Percentiles rank a stretch among this genome's conserved stretches.
phyloP scores from a whole-genome alignment of 177 flowering plant species.

The Telopea speciosissima region DNA sequence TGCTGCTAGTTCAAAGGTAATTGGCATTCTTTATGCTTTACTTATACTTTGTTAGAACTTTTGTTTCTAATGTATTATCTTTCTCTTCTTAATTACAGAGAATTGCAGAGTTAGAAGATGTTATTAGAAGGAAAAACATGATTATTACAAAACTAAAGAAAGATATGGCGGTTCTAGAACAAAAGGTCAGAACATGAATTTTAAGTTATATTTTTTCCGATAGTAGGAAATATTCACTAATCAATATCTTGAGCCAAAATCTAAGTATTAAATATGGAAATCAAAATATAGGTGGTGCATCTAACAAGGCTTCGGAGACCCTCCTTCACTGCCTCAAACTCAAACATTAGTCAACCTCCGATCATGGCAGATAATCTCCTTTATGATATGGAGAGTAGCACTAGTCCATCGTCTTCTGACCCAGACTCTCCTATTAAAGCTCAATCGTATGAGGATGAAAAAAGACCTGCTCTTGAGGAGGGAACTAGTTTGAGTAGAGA shows the following conservation, averaged over 20 bases:
- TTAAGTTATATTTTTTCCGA: not conserved
- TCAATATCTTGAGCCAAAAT: not conserved
- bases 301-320: conserved; percentile 60
- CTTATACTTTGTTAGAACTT: not conserved
- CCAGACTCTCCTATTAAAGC: conserved; percentile 44
- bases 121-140: conserved; percentile 62
- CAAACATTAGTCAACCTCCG: conserved; percentile 30
- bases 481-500: conserved; percentile 16
- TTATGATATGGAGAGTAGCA: conserved; percentile 77
- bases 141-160: conserved; percentile 58
- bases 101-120: conserved; percentile 71
- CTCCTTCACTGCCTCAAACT: conserved; percentile 35
- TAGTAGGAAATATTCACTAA: not conserved
- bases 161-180: conserved; percentile 68
- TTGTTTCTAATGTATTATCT: conserved; percentile 1
- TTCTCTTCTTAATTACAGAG: conserved; percentile 40
- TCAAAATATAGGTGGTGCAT: conserved; percentile 42
- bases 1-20: conserved; percentile 54
- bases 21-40: not conserved
- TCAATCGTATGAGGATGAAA: conserved; percentile 14
- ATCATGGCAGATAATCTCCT: conserved; percentile 62
- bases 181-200: conserved; percentile 43
- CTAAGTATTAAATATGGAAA: not conserved
- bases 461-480: conserved; percentile 1
- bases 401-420: conserved; percentile 78